Percentiles rank a stretch among this genome's conserved stretches.
Evolutionary conservation across 306 rosid genomes (phyloP).

Genomic region (Quercus aquifolioides): DNA sequence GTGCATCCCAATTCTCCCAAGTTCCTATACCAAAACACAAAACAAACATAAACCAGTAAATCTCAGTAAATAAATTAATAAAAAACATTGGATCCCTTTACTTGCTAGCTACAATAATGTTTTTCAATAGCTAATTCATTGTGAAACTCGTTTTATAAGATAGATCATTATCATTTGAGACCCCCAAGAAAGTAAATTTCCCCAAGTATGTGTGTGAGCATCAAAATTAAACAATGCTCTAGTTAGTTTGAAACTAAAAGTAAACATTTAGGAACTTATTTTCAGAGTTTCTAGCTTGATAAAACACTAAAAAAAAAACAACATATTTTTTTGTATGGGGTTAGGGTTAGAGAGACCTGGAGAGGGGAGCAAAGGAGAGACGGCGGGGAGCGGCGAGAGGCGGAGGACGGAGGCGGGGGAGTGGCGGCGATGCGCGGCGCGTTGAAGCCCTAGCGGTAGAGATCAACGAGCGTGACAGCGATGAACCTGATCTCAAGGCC

Average conservation of each 20-base stretch:
- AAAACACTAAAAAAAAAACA: too few species aligned
- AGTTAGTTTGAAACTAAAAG: neutral
- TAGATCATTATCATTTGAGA: neutral
- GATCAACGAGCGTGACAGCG: slow-evolving; percentile 64
- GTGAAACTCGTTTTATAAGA: too few species aligned
- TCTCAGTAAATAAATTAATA: neutral
- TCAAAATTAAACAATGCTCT: neutral
- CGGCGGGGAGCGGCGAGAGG: slow-evolving; percentile 65
- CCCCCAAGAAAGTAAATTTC: neutral
- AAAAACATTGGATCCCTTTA: neutral
- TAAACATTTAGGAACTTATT: neutral
- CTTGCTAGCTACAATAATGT: neutral
- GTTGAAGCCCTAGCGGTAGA: slow-evolving; percentile 63
- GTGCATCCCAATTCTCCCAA: slow-evolving; percentile 80
- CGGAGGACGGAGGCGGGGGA: slow-evolving; percentile 66
- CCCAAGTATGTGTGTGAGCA: neutral
- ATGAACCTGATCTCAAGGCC: slow-evolving; percentile 83
- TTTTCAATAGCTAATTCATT: too few species aligned
- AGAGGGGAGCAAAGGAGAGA: slow-evolving; percentile 47
- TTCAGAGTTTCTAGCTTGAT: too few species aligned
- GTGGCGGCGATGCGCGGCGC: slow-evolving; percentile 55
- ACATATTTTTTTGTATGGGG: too few species aligned
- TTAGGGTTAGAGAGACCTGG: slow-evolving; percentile 43
- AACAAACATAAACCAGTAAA: neutral
- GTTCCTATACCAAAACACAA: slow-evolving; percentile 37